Percentiles rank a stretch among this genome's conserved stretches.
Evolutionary conservation across 2,329 filamentous ascomycete genomes (phyloP).

Genomic region (Ascomycota sp.): DNA sequence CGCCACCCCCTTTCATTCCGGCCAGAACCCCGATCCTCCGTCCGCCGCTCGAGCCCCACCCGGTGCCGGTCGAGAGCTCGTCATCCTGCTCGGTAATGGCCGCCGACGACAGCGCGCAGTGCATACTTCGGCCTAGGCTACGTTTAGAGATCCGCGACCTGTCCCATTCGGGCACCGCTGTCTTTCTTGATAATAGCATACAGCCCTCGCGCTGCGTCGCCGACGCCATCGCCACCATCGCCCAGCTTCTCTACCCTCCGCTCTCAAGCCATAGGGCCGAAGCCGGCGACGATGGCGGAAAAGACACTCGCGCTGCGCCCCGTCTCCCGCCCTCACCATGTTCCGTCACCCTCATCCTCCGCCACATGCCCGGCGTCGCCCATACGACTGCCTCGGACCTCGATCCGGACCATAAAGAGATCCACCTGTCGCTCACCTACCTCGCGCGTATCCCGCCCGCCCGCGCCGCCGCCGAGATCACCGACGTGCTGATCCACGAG

Average conservation of each 20-base stretch:
- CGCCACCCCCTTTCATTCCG: too few species aligned
- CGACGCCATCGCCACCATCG: conserved; percentile 44
- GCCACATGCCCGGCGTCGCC: conserved; percentile 65
- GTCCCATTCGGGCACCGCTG: conserved; percentile 34
- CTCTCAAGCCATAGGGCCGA: too few species aligned
- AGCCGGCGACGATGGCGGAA: too few species aligned
- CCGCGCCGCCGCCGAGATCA: conserved; percentile 40
- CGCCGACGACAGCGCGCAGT: conserved; percentile 8
- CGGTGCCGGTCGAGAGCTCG: too few species aligned
- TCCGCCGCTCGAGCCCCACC: too few species aligned
- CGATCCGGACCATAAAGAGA: conserved; percentile 77
- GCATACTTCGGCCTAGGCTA: conserved; percentile 26
- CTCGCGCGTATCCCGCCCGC: conserved; percentile 28
- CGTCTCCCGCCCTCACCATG: conserved; percentile 37
- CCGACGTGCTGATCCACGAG: conserved; percentile 76
- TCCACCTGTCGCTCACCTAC: conserved; percentile 69
- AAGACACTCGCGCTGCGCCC: not conserved
- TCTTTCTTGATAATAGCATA: conserved; percentile 45
- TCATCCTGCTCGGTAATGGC: not conserved
- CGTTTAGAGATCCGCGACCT: conserved; percentile 40
- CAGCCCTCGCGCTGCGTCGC: conserved; percentile 42
- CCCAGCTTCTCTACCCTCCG: conserved; percentile 46
- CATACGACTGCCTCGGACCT: conserved; percentile 69
- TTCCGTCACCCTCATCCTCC: conserved; percentile 67
- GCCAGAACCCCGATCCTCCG: too few species aligned